Evolutionary conservation across 2,329 filamentous ascomycete genomes (phyloP).

Genomic region (Ascochyta rabiei): DNA sequence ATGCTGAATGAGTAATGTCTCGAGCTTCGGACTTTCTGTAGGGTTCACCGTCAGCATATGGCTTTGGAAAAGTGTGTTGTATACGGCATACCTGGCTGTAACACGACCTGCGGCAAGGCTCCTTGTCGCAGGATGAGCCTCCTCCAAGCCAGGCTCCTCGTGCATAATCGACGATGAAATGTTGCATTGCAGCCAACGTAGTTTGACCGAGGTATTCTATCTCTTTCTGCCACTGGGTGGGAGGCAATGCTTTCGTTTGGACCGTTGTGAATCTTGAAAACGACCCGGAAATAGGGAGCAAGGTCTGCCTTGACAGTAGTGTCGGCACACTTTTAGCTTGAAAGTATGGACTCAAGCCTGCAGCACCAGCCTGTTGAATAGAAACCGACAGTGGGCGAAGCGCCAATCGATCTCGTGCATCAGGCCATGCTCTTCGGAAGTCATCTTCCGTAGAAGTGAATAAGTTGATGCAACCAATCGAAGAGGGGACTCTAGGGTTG

Average conservation of each 20-base stretch:
- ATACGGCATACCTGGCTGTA: background rate
- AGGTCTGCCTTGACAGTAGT: too few relatives aligned
- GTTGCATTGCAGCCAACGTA: background rate
- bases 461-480: background rate
- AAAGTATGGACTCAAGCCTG: too few relatives aligned
- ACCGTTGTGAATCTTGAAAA: too few relatives aligned
- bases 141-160: slow-evolving; percentile 1
- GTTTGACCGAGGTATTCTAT: background rate
- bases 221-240: slow-evolving; percentile 5
- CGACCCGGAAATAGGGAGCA: too few relatives aligned
- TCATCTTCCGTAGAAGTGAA: background rate
- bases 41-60: background rate
- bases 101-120: background rate
- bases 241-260: slow-evolving; percentile 1
- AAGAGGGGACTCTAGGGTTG: background rate
- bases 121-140: background rate
- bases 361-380: too few relatives aligned
- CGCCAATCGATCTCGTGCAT: background rate
- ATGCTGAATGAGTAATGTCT: slow-evolving; percentile 11
- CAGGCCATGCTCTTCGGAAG: background rate
- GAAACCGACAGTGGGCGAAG: too few relatives aligned
- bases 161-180: background rate
- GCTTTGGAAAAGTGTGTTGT: background rate
- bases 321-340: too few relatives aligned
- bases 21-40: slow-evolving; percentile 7